Conservation (phyloP, 768 basidiomycete species). For the Cystofilobasidium capitatum region DNA sequence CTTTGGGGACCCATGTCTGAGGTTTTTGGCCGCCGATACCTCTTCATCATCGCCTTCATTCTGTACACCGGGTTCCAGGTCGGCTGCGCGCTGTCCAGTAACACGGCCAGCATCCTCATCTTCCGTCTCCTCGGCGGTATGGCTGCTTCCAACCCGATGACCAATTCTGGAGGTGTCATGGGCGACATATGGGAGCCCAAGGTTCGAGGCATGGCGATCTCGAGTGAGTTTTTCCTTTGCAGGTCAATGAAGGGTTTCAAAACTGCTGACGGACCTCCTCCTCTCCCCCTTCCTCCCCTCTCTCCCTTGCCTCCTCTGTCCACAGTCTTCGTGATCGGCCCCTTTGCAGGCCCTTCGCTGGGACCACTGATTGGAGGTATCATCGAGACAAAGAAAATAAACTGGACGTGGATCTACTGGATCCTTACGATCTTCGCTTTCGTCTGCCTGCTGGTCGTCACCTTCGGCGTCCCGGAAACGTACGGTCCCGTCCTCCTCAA, state of each 20-base stretch:
- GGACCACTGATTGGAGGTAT: conserved; percentile 40
- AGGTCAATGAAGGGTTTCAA: too few relatives aligned
- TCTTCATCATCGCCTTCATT: conserved; percentile 41
- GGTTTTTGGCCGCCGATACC: conserved; percentile 39
- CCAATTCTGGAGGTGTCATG: conserved; percentile 42
- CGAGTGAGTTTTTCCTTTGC: too few relatives aligned
- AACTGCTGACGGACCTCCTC: too few relatives aligned
- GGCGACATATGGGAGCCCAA: conserved; percentile 38
- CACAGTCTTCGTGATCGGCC: conserved; percentile 33
- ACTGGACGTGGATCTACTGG: conserved; percentile 32
- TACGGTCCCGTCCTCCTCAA: conserved; percentile 39
- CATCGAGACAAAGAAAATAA: too few relatives aligned
- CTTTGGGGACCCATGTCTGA: conserved; percentile 24
- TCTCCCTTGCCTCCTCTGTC: too few relatives aligned
- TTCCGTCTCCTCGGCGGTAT: conserved; percentile 42
- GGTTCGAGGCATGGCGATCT: conserved; percentile 40
- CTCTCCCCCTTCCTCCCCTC: too few relatives aligned
- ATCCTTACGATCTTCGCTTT: conserved; percentile 38
- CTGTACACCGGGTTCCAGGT: conserved; percentile 38
- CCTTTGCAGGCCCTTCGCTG: conserved; percentile 40
- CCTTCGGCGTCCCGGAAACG: conserved; percentile 33
- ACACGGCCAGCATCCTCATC: conserved; percentile 40
- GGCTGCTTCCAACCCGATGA: conserved; percentile 41
- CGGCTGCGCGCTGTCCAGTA: conserved; percentile 41
- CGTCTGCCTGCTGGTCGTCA: conserved; percentile 29